Evolutionary conservation across 306 rosid species (phyloP), one percentile per base, ranked within the genome.

Genomic region (Mimosa bimucronata): DNA sequence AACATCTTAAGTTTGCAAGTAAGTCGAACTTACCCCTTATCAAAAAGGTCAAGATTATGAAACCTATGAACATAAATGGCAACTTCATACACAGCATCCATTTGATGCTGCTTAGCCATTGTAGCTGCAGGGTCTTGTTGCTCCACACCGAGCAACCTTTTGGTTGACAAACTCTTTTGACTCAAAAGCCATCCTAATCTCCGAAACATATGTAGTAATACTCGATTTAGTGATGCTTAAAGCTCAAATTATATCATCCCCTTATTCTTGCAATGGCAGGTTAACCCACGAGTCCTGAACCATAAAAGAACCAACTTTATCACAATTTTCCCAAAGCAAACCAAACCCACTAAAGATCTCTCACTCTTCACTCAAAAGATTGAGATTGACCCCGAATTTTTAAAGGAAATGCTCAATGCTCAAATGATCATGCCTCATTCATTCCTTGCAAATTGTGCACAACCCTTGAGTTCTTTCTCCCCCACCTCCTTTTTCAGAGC

Each of bases 21-120:
- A 45, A 19, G 31, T 38, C 45, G n/a, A 74, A 52, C 78, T 21
- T 71, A 94, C 98, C 98, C 98, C 83, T 94, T 97, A 80, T 88
- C 93, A 71, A 91, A 94, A 42, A 94, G 98, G 82, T 94, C 98
- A 67, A 94, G 92, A 91, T 94, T 94, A 90, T 94, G 98, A 75
- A 94, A 92, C 84, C 97, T 88, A 74, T 94, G 98, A 72, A 94
- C 85, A 87, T 92, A 94, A 79, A 94, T 45, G 46, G 98, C 98
- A 79, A 94, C 88, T 78, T 94, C 98, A 23, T 92, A 94, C 66
- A 88, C 88, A 68, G 94, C 87, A 79, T 94, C 97, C 31, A 81
- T 77, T 77, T 89, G 86, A 69, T 82, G 81, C 21, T 89, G 94
- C 83, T 78, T 86, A 74, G 83, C 82, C 86, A 75, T 75, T 71